These are phyloP conservation scores for Hypseocharis bilobata DNA, from an alignment of 441 rosid species.

Conservation along the genomic window DNA sequence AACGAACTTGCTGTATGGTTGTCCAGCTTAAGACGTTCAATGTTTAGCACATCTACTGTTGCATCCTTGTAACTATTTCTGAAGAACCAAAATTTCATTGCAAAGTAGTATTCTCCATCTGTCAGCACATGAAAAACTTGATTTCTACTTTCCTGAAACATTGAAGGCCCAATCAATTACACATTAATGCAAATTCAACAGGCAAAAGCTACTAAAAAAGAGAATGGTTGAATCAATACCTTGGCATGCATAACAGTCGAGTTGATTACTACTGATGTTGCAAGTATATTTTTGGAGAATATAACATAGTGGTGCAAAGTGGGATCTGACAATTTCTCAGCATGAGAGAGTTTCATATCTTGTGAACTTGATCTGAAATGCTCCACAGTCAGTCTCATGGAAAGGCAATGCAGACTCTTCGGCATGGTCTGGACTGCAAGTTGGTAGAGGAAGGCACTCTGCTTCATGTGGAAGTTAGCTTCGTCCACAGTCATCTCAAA, in stretches of 20 bases:
- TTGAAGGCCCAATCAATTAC: constrained; percentile 25
- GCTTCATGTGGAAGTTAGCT: constrained; percentile 86
- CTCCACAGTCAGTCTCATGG: constrained; percentile 82
- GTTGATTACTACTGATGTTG: constrained; percentile 83
- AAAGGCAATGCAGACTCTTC: constrained; percentile 83
- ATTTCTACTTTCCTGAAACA: constrained; percentile 67
- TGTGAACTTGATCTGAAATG: constrained; percentile 50
- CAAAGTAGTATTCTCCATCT: constrained; percentile 68
- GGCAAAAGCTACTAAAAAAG: constrained; percentile 16
- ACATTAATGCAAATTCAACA: constrained; percentile 12
- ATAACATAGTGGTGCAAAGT: constrained; percentile 58
- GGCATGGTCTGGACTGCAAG: constrained; percentile 88
- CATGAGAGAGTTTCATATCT: constrained; percentile 33
- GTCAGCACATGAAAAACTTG: constrained; percentile 84
- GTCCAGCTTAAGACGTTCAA: constrained; percentile 46
- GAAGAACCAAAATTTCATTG: constrained; percentile 73
- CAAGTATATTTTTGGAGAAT: constrained; percentile 67
- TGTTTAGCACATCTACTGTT: constrained; percentile 55
- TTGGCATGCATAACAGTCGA: constrained; percentile 62
- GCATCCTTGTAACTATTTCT: constrained; percentile 54
- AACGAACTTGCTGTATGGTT: constrained; percentile 30
- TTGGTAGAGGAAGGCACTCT: constrained; percentile 87
- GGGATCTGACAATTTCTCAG: constrained; percentile 58
- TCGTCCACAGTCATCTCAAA: constrained; percentile 80
- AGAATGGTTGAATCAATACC: constrained; percentile 33